phyloP scores from a whole-genome alignment of 805 yeast species.

The Zygotorulaspora sp. region DNA sequence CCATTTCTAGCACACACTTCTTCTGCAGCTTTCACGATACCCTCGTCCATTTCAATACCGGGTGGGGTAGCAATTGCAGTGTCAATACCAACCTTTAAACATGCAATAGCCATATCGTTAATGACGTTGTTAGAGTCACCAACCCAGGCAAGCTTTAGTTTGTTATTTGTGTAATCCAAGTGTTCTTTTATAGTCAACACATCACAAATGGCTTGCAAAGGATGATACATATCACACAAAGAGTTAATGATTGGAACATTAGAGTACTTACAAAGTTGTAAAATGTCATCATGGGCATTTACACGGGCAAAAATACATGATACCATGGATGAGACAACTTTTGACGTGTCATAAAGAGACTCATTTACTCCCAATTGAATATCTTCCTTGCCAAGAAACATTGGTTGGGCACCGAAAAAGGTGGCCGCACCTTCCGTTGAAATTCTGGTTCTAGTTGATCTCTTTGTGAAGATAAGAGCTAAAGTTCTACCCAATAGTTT shows the following conservation, averaged over 20 bases:
- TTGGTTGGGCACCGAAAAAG: conserved; percentile 91
- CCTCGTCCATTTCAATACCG: conserved; percentile 58
- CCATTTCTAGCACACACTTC: conserved; percentile 49
- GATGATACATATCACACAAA: conserved; percentile 88
- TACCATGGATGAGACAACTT: conserved; percentile 90
- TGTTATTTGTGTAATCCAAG: conserved; percentile 50
- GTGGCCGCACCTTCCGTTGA: conserved; percentile 93
- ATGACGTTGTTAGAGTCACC: conserved; percentile 97
- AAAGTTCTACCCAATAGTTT: conserved; percentile 76
- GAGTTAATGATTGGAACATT: conserved; percentile 90
- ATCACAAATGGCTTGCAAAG: conserved; percentile 93
- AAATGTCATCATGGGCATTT: conserved; percentile 75
- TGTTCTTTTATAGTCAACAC: conserved; percentile 78
- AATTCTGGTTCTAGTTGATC: conserved; percentile 93
- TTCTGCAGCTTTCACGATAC: conserved; percentile 51
- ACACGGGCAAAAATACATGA: conserved; percentile 98
- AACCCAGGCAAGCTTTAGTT: conserved; percentile 83
- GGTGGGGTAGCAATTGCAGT: conserved; percentile 81
- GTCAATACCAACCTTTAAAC: conserved; percentile 75
- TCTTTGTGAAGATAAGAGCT: conserved; percentile 79
- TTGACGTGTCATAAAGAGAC: conserved; percentile 80
- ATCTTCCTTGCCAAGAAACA: conserved; percentile 94
- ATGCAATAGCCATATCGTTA: conserved; percentile 86
- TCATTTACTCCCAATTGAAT: conserved; percentile 96
- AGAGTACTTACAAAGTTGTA: conserved; percentile 70